These are phyloP conservation scores for Salix purpurea DNA, from an alignment of 345 rosid genomes.

Conservation along the genomic window DNA sequence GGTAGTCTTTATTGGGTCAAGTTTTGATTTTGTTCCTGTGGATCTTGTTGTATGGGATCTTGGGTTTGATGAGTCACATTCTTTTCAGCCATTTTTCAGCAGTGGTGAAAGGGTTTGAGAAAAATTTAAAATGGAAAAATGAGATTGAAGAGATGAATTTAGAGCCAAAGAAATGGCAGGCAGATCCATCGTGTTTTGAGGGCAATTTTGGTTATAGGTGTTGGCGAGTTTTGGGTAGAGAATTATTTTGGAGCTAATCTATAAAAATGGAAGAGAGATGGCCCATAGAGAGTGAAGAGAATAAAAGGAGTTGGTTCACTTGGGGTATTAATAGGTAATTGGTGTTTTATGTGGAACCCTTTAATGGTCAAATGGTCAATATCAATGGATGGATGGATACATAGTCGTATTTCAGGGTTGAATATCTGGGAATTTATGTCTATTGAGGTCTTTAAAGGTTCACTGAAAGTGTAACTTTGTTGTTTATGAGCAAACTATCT, in stretches of 20 bases:
- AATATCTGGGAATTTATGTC: background rate
- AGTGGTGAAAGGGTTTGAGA: background rate
- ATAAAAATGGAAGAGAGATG: background rate
- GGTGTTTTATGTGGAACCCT: background rate
- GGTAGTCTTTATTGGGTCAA: background rate
- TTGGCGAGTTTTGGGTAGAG: background rate
- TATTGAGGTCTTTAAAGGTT: background rate
- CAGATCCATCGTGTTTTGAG: background rate
- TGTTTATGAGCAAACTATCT: background rate
- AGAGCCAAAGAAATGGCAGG: background rate
- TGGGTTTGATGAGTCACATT: background rate
- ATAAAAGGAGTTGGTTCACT: background rate
- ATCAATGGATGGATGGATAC: background rate
- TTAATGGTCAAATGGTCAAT: background rate
- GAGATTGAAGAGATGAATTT: background rate
- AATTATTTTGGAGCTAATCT: background rate
- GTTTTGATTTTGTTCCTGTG: background rate
- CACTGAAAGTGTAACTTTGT: background rate
- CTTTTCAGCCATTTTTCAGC: background rate
- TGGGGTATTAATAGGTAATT: background rate
- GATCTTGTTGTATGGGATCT: background rate
- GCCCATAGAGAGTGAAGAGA: background rate
- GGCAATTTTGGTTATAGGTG: background rate
- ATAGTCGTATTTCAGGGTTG: background rate
- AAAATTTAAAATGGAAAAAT: background rate